These are phyloP conservation scores for Gamsiella multidivaricata DNA, from an alignment of 192 early-diverging fungal species.

Conservation along the genomic window DNA sequence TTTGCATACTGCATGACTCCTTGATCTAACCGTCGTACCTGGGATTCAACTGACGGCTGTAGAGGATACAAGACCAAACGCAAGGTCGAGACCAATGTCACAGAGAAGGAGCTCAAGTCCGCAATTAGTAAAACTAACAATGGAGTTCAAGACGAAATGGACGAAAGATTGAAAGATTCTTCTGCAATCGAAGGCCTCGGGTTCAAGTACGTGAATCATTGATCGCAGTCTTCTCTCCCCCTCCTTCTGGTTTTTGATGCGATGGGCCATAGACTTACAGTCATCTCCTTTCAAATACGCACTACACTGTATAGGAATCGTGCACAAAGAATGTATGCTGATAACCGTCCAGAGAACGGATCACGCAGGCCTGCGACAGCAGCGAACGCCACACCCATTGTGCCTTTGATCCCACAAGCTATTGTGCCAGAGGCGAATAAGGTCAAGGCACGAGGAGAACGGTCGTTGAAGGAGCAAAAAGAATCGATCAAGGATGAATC, in stretches of 20 bases:
- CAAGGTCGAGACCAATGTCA: conserved; percentile 56
- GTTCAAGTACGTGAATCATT: conserved; percentile 20
- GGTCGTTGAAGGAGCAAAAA: neutral
- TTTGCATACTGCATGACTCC: too few species aligned
- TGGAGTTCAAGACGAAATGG: conserved; percentile 37
- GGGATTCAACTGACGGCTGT: neutral
- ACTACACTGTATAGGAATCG: neutral
- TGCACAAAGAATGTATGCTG: neutral
- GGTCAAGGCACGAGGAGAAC: neutral
- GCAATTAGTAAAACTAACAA: conserved; percentile 49
- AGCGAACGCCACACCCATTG: neutral
- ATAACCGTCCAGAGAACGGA: neutral
- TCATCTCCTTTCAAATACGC: too few species aligned
- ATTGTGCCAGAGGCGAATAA: neutral
- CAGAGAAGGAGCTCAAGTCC: conserved; percentile 59
- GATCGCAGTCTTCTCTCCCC: too few species aligned
- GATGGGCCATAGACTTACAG: too few species aligned
- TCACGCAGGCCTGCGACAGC: neutral
- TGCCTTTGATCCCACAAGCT: conserved; percentile 6
- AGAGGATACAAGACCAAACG: conserved; percentile 59
- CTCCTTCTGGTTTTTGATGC: too few species aligned
- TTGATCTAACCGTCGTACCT: neutral
- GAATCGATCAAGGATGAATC: neutral
- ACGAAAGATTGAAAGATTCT: conserved; percentile 37
- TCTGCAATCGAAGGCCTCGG: conserved; percentile 28